These are phyloP conservation scores for Monosporascus sp. DNA, from an alignment of 2,329 filamentous ascomycete genomes.

Conservation along the genomic window DNA sequence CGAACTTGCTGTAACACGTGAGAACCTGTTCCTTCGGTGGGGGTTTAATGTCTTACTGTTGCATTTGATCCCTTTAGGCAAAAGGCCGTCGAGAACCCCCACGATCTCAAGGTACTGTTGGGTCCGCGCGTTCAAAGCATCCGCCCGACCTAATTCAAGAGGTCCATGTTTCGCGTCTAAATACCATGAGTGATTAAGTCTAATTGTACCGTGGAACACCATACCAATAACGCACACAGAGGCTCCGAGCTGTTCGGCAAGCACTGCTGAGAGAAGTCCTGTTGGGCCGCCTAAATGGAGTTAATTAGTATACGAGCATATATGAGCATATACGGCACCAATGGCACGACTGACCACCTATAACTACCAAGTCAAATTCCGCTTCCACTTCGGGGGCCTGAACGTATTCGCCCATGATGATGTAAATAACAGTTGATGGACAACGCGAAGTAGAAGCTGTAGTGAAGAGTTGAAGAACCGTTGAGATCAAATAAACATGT, in stretches of 20 bases:
- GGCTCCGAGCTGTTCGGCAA: slow-evolving; percentile 36
- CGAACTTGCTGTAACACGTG: slow-evolving; percentile 34
- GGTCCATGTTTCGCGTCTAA: slow-evolving; percentile 34
- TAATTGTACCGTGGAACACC: not conserved
- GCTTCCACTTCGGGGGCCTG: slow-evolving; percentile 1
- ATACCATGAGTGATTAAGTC: not conserved
- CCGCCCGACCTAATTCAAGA: slow-evolving; percentile 38
- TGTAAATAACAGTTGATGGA: no score
- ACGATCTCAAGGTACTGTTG: slow-evolving; percentile 43
- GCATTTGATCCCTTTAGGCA: slow-evolving; percentile 39
- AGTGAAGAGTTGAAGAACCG: not conserved
- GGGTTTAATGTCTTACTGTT: slow-evolving; percentile 34
- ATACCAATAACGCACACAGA: slow-evolving; percentile 35
- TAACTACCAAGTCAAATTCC: slow-evolving; percentile 29
- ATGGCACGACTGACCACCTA: slow-evolving; percentile 26
- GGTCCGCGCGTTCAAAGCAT: slow-evolving; percentile 43
- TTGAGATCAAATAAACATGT: no score
- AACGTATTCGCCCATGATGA: not conserved
- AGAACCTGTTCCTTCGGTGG: not conserved
- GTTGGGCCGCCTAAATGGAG: slow-evolving; percentile 35
- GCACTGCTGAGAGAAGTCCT: slow-evolving; percentile 38
- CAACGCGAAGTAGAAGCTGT: not conserved
- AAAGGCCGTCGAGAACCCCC: slow-evolving; percentile 35
- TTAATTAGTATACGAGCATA: slow-evolving; percentile 1
- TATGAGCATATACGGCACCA: not conserved